These are phyloP conservation scores for Omphalotus olearius DNA, from an alignment of 1,284 basidiomycete species.

Conservation along the genomic window DNA sequence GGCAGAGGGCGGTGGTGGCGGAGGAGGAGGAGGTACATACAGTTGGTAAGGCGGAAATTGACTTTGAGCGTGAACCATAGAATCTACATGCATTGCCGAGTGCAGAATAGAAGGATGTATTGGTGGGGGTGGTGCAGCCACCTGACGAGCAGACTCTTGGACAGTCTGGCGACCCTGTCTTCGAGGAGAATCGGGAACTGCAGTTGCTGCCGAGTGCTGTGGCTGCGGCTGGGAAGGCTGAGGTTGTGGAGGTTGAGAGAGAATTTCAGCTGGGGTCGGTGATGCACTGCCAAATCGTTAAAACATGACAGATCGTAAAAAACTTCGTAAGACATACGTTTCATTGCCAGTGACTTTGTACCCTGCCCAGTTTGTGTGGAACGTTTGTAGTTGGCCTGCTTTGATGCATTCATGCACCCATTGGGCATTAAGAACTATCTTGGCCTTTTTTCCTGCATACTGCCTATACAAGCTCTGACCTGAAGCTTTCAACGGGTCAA, in stretches of 20 bases:
- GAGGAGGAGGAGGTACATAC: slow-evolving; percentile 33
- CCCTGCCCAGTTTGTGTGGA: slow-evolving; percentile 68
- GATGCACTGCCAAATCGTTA: background rate
- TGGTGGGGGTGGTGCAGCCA: slow-evolving; percentile 16
- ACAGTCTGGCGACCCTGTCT: slow-evolving; percentile 9
- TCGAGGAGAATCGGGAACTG: slow-evolving; percentile 1
- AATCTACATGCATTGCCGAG: slow-evolving; percentile 27
- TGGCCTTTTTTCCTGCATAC: slow-evolving; percentile 71
- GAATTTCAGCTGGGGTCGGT: slow-evolving; percentile 10
- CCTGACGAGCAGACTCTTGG: slow-evolving; percentile 15
- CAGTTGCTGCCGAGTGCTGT: background rate
- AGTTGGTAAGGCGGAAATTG: slow-evolving; percentile 48
- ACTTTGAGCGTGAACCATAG: slow-evolving; percentile 30
- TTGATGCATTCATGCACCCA: slow-evolving; percentile 76
- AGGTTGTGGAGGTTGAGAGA: slow-evolving; percentile 6
- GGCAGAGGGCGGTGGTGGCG: slow-evolving; percentile 21
- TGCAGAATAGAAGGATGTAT: slow-evolving; percentile 29
- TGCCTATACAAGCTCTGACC: slow-evolving; percentile 76
- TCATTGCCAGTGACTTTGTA: slow-evolving; percentile 77
- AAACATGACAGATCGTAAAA: background rate
- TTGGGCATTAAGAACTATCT: slow-evolving; percentile 62
- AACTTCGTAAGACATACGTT: slow-evolving; percentile 37
- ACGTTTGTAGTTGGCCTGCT: slow-evolving; percentile 62
- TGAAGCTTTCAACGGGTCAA: slow-evolving; percentile 71
- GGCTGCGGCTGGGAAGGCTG: too few species aligned